phyloP scores from a whole-genome alignment of 2,329 filamentous ascomycete genomes.

The Colletotrichum sp. region DNA sequence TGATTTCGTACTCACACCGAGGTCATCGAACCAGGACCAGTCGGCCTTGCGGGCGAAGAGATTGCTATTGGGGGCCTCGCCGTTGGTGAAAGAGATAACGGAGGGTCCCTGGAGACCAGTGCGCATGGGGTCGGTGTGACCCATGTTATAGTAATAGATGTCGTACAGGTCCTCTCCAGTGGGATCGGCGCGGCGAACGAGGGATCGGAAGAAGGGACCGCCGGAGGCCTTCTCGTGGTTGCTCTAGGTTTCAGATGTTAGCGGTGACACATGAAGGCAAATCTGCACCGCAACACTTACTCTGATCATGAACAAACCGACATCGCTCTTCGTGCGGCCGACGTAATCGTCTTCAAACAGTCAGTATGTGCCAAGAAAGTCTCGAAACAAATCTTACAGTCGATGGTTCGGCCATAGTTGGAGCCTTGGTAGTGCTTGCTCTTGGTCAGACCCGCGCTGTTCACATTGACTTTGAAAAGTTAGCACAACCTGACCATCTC shows the following conservation, averaged over 20 bases:
- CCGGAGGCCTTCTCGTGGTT: slow-evolving; percentile 46
- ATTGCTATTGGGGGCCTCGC: slow-evolving; percentile 36
- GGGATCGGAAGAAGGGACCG: slow-evolving; percentile 42
- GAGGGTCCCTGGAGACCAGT: slow-evolving; percentile 46
- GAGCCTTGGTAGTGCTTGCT: slow-evolving; percentile 44
- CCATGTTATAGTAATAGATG: slow-evolving; percentile 49
- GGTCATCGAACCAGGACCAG: slow-evolving; percentile 36
- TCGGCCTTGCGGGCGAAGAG: slow-evolving; percentile 40
- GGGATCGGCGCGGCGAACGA: slow-evolving; percentile 38
- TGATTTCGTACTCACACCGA: slow-evolving; percentile 24
- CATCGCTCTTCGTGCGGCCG: slow-evolving; percentile 37
- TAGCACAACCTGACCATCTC: background rate
- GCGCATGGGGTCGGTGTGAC: slow-evolving; percentile 43
- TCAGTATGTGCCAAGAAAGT: slow-evolving; percentile 28
- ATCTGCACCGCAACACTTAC: background rate
- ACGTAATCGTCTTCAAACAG: slow-evolving; percentile 37
- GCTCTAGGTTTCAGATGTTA: slow-evolving; percentile 17
- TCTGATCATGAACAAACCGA: slow-evolving; percentile 41
- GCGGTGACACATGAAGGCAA: background rate
- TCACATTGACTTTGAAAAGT: slow-evolving; percentile 14
- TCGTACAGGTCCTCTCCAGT: slow-evolving; percentile 45
- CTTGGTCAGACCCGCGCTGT: slow-evolving; percentile 36
- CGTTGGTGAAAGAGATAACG: slow-evolving; percentile 42
- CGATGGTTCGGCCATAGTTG: slow-evolving; percentile 32
- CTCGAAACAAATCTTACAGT: background rate